Base-by-base conservation (phyloP, 306 rosid species). In the Cyamopsis tetragonoloba region DNA sequence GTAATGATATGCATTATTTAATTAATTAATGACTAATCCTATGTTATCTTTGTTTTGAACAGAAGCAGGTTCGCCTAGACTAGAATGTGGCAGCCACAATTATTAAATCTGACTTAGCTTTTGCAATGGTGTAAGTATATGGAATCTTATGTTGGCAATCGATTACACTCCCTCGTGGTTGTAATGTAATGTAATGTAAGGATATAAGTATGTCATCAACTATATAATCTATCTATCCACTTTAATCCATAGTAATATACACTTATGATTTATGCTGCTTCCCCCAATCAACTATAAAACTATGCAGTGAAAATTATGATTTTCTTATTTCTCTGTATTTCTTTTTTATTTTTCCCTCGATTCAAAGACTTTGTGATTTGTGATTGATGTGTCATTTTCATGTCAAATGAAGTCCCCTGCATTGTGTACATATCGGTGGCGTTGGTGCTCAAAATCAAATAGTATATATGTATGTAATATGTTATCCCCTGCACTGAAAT, bases 361-460 rank as follows among this genome's bases (percentile, higher is more conserved):
- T n/a, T 70, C 14, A 69, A 56, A 42, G 19, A 43, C 12, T 31
- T 5, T 19, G 62, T 38, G 57, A 72, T 31, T 5, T 19, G 62
- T 38, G 57, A 72, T 50, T 62, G 56, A 50, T 53, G 12, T 18
- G 35, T 53, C 47, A 42, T 39, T 0, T 19, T 70, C 60, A 43
- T 51, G 63, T 27, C 58, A 65, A 60, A 38, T 24, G 22, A 62
- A 49, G 66, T 53, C 10, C 46, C 71, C 61, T 46, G 1, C 3
- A 17, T 42, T 24, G 35, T 51, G 0, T 8, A 13, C 58, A 35
- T 17, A 6, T 22, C 12, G 47, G 39, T 37, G 41, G 34, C 61
- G 72, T 23, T 26, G 71, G 83, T 80, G 88, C 70, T 41, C 50
- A 57, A 73, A 76, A 70, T 79, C 83, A 79, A 81, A 81, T 38